These are phyloP conservation scores for Aspergillus conjunctus DNA, from an alignment of 495 filamentous ascomycete genomes.

Conservation along the genomic window DNA sequence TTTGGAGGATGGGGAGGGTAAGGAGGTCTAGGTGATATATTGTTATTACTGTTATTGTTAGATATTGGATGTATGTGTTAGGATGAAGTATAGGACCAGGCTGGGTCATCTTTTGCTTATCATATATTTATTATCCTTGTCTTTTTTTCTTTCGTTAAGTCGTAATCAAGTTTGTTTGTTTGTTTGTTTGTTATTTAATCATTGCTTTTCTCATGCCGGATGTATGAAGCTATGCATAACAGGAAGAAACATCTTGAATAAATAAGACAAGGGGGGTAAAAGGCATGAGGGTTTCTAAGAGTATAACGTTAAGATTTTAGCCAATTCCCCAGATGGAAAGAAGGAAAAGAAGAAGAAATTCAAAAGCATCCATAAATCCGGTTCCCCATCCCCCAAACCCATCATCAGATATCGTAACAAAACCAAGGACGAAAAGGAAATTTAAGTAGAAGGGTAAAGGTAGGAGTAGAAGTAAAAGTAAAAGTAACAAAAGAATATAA, in stretches of 20 bases:
- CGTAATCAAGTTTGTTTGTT: too few species aligned
- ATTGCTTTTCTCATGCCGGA: too few species aligned
- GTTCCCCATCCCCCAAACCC: not conserved
- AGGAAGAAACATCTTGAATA: not conserved
- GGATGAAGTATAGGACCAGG: too few species aligned
- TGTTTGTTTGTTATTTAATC: too few species aligned
- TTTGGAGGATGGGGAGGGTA: too few species aligned
- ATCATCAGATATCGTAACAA: conserved; percentile 18
- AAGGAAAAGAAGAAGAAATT: not conserved
- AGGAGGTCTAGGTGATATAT: too few species aligned
- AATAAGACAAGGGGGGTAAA: not conserved
- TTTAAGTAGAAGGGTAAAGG: not conserved
- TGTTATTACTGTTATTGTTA: too few species aligned
- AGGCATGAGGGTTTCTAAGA: not conserved
- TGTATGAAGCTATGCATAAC: not conserved
- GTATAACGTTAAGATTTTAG: not conserved
- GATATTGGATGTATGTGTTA: too few species aligned
- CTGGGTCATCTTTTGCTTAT: too few species aligned
- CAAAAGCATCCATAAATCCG: not conserved
- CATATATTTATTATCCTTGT: too few species aligned
- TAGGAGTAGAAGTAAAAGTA: not conserved
- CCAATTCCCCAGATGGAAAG: not conserved
- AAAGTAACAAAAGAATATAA: conserved; percentile 14
- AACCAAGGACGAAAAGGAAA: conserved; percentile 15
- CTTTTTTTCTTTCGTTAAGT: too few species aligned